These are phyloP conservation scores for Coleophoma cylindrospora DNA, from an alignment of 2,329 filamentous ascomycete genomes.

Conservation along the genomic window DNA sequence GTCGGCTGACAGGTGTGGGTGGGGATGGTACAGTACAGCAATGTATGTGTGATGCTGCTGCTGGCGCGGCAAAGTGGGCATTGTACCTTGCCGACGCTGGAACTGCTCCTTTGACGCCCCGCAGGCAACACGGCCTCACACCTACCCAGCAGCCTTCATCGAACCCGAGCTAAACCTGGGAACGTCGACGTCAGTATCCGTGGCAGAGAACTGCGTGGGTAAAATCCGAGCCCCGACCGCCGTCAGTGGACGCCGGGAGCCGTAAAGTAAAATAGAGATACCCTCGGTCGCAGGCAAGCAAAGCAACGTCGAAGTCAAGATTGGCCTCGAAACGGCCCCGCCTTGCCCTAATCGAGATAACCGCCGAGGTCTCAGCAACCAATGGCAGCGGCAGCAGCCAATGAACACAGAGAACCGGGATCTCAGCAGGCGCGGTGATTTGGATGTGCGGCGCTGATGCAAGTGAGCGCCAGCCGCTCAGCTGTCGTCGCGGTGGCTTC, in stretches of 20 bases:
- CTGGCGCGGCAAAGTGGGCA: too few species aligned
- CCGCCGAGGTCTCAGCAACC: background rate
- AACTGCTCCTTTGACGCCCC: too few species aligned
- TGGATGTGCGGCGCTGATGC: slow-evolving; percentile 14
- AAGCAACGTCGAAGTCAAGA: background rate
- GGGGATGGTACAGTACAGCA: background rate
- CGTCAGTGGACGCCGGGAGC: background rate
- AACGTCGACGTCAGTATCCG: too few species aligned
- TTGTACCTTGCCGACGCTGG: too few species aligned
- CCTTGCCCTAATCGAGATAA: slow-evolving; percentile 1
- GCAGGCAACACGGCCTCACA: too few species aligned
- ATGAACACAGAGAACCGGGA: background rate
- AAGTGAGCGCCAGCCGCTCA: slow-evolving; percentile 9
- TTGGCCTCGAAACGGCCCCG: background rate
- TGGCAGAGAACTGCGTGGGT: too few species aligned
- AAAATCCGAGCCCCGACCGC: too few species aligned
- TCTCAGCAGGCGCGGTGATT: background rate
- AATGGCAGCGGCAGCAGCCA: slow-evolving; percentile 5
- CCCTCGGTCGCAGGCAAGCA: background rate
- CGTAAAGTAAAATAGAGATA: background rate
- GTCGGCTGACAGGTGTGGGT: too few species aligned
- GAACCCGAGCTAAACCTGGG: too few species aligned
- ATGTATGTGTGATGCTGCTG: slow-evolving; percentile 1
- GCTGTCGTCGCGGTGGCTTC: background rate
- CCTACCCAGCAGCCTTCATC: too few species aligned